phyloP scores from a whole-genome alignment of 2,329 filamentous ascomycete species.

The Phialocephala subalpina region DNA sequence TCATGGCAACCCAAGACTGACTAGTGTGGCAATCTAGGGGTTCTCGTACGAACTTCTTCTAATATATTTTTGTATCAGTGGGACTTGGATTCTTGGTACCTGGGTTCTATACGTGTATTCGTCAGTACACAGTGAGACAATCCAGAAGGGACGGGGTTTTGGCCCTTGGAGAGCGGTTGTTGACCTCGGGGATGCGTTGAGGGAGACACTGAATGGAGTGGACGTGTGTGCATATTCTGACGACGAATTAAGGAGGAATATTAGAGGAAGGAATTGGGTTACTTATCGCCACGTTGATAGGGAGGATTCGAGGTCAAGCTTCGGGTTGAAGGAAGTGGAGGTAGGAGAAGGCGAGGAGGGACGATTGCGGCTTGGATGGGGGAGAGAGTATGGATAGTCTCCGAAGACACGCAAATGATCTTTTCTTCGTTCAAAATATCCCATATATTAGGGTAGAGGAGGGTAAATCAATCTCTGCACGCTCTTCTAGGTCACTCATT shows the following conservation, averaged over 20 bases:
- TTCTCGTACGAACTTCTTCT: constrained; percentile 12
- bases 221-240: constrained; percentile 8
- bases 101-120: constrained; percentile 6
- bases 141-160: constrained; percentile 7
- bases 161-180: constrained; percentile 1
- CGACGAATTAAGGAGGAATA: not conserved
- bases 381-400: not conserved
- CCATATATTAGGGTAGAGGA: too few relatives aligned
- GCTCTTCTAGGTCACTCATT: too few relatives aligned
- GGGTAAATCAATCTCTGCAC: too few relatives aligned
- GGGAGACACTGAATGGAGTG: not conserved
- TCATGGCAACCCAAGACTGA: too few relatives aligned
- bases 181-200: constrained; percentile 4
- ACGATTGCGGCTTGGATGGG: not conserved
- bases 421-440: too few relatives aligned
- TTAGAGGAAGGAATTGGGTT: constrained; percentile 4
- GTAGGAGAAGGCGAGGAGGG: not conserved
- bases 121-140: not conserved
- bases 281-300: not conserved
- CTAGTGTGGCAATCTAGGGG: not conserved
- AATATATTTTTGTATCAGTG: constrained; percentile 7
- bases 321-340: constrained; percentile 4
- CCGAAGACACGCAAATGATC: too few relatives aligned
- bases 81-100: not conserved
- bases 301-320: not conserved